Evolutionary conservation across 768 basidiomycete genomes (phyloP).

Genomic region (Rhizopogon vesiculosus): DNA sequence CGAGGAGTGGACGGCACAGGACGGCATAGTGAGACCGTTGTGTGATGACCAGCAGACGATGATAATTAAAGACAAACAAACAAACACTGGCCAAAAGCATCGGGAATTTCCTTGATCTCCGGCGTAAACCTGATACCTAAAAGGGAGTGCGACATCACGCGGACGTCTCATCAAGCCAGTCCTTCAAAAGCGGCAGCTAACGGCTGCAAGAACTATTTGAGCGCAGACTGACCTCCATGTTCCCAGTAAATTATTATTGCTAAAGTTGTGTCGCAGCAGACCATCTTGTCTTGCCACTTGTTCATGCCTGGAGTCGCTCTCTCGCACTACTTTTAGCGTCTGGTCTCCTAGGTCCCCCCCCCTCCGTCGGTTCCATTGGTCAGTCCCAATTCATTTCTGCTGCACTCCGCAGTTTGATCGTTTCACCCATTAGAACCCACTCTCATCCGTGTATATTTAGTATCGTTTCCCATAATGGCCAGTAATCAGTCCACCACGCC

Average conservation of each 20-base stretch:
- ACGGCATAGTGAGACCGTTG: conserved; percentile 23
- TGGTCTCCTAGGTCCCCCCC: conserved; percentile 4
- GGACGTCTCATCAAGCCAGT: conserved; percentile 18
- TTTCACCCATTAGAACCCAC: conserved; percentile 11
- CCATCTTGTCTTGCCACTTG: conserved; percentile 2
- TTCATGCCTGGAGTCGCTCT: conserved; percentile 24
- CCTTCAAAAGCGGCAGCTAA: conserved; percentile 19
- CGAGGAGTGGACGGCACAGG: background rate
- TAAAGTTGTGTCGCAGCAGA: conserved; percentile 3
- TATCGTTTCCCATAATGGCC: conserved; percentile 30
- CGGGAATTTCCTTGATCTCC: conserved; percentile 10
- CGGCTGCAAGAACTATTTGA: conserved; percentile 26
- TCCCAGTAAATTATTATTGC: conserved; percentile 27
- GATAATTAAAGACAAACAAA: conserved; percentile 23
- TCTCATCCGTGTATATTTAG: conserved; percentile 31
- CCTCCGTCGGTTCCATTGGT: conserved; percentile 3
- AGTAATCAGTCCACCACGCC: conserved; percentile 24
- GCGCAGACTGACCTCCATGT: conserved; percentile 21
- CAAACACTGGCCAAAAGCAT: conserved; percentile 19
- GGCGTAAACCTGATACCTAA: conserved; percentile 7
- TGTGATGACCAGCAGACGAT: conserved; percentile 26
- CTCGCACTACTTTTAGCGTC: conserved; percentile 6
- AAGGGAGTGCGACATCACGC: conserved; percentile 22
- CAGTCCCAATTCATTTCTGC: background rate
- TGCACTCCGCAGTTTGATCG: conserved; percentile 5